A percentile compares a stretch with the other conserved stretches of the same genome.
These are phyloP conservation scores for Tieghemostelium lacteum DNA, from an alignment of 78 protist species.

Conservation along the genomic window DNA sequence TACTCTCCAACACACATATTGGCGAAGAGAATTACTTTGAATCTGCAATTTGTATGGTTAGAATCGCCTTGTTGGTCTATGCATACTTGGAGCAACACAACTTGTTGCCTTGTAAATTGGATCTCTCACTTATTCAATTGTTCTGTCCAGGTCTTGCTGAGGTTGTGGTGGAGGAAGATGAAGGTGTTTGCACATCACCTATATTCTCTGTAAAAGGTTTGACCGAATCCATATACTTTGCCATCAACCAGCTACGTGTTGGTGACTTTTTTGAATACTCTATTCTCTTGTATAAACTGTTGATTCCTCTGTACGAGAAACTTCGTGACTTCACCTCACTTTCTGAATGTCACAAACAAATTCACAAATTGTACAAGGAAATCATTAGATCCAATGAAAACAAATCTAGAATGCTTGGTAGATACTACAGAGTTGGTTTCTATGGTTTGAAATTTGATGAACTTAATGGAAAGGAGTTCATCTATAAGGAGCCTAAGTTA, in stretches of 20 bases:
- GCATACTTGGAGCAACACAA: constrained; percentile 28
- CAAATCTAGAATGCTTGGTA: constrained; percentile 51
- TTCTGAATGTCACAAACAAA: constrained; percentile 37
- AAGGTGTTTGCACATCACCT: constrained; percentile 51
- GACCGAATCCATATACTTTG: background rate
- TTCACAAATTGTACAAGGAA: constrained; percentile 32
- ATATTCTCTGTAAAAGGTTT: constrained; percentile 31
- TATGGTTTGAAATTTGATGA: constrained; percentile 78
- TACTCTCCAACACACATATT: constrained; percentile 20
- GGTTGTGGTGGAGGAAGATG: constrained; percentile 59
- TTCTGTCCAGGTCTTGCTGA: constrained; percentile 29
- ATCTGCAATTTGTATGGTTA: constrained; percentile 36
- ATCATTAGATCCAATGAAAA: constrained; percentile 37
- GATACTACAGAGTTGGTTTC: constrained; percentile 76
- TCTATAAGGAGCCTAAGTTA: constrained; percentile 77
- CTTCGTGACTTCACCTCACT: constrained; percentile 11
- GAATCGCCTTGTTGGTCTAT: constrained; percentile 38
- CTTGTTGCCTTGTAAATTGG: constrained; percentile 37
- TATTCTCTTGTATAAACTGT: constrained; percentile 28
- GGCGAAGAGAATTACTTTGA: constrained; percentile 50
- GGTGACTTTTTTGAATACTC: constrained; percentile 56
- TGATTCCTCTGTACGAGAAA: constrained; percentile 41
- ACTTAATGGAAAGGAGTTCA: constrained; percentile 48
- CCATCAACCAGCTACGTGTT: constrained; percentile 33
- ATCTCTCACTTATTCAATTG: background rate